Conservation (phyloP, 768 basidiomycete genomes). For the Russula sp. region DNA sequence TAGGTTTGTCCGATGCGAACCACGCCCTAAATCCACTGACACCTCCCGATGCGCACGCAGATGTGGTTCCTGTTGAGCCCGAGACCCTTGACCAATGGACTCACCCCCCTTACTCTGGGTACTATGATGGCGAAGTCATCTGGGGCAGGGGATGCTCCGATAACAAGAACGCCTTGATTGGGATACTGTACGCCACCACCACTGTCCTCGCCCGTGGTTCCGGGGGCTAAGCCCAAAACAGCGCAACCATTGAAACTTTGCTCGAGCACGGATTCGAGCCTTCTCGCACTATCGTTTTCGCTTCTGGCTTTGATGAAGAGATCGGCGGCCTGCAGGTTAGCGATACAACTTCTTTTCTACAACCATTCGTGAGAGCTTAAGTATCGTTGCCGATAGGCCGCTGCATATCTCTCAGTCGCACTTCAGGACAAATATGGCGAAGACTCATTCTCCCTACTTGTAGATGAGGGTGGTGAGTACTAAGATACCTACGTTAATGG, state of each 20-base stretch:
- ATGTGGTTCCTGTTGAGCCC: neutral
- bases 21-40: too few species aligned
- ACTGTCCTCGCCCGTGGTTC: neutral
- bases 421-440: constrained; percentile 48
- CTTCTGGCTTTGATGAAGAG: constrained; percentile 35
- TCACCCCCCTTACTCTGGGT: constrained; percentile 56
- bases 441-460: too few species aligned
- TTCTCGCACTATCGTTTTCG: neutral
- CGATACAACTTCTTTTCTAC: neutral
- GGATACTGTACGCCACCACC: constrained; percentile 23
- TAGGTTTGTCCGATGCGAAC: too few species aligned
- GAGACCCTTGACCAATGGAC: neutral
- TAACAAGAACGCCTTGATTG: constrained; percentile 30
- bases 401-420: constrained; percentile 36
- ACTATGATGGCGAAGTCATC: constrained; percentile 44
- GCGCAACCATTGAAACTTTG: neutral
- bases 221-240: neutral
- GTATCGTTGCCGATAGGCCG: constrained; percentile 38
- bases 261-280: constrained; percentile 31
- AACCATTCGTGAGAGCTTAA: neutral
- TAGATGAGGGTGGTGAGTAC: constrained; percentile 70
- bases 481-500: too few species aligned
- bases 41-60: too few species aligned
- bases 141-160: constrained; percentile 32
- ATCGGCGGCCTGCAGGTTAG: constrained; percentile 23